phyloP scores from a whole-genome alignment of 2,329 filamentous ascomycete genomes.

The Phoma herbarum region DNA sequence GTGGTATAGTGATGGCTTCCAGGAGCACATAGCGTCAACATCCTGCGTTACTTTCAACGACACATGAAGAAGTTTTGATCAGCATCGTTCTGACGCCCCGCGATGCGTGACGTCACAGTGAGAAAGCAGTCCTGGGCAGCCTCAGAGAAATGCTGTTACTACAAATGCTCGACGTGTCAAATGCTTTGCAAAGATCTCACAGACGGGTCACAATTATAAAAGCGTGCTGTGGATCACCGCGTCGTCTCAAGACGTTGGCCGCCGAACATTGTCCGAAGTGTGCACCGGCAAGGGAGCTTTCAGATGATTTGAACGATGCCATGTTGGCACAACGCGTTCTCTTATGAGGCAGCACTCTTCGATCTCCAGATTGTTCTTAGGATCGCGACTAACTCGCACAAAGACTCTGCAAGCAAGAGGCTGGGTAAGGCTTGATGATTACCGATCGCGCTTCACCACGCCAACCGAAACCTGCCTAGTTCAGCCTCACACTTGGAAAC shows the following conservation, averaged over 20 bases:
- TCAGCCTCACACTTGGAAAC: constrained; percentile 19
- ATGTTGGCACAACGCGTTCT: neutral
- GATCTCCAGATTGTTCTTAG: neutral
- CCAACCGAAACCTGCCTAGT: constrained; percentile 15
- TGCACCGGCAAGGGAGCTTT: neutral
- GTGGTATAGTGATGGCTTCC: constrained; percentile 10
- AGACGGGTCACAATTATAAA: neutral
- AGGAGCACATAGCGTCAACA: neutral
- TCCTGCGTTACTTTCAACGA: neutral
- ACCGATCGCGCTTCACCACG: constrained; percentile 14
- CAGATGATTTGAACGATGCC: no score
- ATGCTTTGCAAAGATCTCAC: neutral
- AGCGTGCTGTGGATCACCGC: neutral
- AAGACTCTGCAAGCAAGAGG: neutral
- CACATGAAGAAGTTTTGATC: neutral
- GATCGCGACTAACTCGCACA: neutral
- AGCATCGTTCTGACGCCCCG: neutral
- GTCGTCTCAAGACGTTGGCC: neutral
- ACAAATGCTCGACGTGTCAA: neutral
- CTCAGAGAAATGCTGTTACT: neutral
- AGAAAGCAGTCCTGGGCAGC: neutral
- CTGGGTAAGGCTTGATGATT: neutral
- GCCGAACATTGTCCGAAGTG: constrained; percentile 7
- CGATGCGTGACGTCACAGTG: constrained; percentile 15
- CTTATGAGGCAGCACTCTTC: neutral